Evolutionary conservation across 805 yeast species (phyloP), one percentile per base, ranked within the genome.

Genomic region (Suhomyces tanzawaensis): DNA sequence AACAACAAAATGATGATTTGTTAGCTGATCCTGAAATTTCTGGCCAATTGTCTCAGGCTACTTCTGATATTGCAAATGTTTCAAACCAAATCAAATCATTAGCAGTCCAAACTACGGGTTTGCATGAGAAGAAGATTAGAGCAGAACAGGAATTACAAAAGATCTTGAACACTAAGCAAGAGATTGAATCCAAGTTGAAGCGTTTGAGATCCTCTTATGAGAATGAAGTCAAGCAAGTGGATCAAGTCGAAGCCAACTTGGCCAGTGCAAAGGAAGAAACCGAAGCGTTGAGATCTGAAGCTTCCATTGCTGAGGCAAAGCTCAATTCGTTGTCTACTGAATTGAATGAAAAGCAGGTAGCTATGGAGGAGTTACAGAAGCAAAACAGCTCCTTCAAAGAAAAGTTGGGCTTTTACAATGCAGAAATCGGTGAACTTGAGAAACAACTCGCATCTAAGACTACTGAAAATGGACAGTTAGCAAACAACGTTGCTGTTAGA

Each of bases 81-180:
- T 84, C 95, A 0, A 86, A 82, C 50, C 96, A 90, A 64, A 82
- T 87, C 46, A 79, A 79, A 46, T 84, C 95, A 0, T 67, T 91
- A 46, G 76, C 89, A 1, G 63, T 73, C 16, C 96, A 89, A 60
- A 85, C 95, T 1, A 69, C 85, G 1, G 74, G 72, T 12, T 71
- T 85, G 21, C 81, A 81, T 42, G 83, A 77, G 16, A 85, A 85
- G 61, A 81, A 87, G 45, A 66, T 76, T 14, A 75, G 80, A 44
- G 88, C 96, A 1, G 88, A 82, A 53, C 79, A 76, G 40, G 96
- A 91, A 53, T 71, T 90, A 38, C 69, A 79, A n/a, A 74, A 77
- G 40, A 79, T 86, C 42, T 74, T 79, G 49, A 69, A 72, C 19
- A 71, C 80, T 41, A 89, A 88, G 59, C 70, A 72, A 33, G 86